Evolutionary conservation across 495 filamentous ascomycete species (phyloP).

Genomic region (Penicillium ucsense): DNA sequence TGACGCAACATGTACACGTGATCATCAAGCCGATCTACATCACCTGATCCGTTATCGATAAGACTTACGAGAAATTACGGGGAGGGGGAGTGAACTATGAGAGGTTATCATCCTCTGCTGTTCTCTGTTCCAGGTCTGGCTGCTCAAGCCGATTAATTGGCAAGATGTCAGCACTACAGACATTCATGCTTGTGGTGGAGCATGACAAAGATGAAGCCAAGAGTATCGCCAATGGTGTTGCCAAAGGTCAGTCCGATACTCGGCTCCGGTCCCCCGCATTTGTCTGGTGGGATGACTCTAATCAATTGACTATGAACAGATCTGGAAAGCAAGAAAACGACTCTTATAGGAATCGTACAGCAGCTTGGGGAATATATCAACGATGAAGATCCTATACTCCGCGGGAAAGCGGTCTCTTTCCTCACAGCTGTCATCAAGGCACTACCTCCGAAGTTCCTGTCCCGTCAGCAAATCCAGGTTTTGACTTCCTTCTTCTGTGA

Average conservation of each 20-base stretch:
- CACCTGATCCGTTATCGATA: conserved; percentile 22
- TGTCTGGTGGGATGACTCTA: conserved; percentile 5
- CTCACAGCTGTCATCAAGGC: conserved; percentile 54
- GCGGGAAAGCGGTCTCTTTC: conserved; percentile 59
- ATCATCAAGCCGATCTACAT: conserved; percentile 5
- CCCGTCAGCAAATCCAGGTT: conserved; percentile 56
- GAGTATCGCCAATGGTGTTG: conserved; percentile 46
- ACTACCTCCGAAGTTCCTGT: conserved; percentile 49
- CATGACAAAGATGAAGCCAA: conserved; percentile 51
- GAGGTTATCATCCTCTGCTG: conserved; percentile 1
- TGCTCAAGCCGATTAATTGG: conserved; percentile 12
- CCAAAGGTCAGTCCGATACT: conserved; percentile 36
- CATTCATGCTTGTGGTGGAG: conserved; percentile 56
- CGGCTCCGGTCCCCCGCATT: conserved; percentile 12
- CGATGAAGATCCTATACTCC: conserved; percentile 53
- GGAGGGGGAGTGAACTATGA: conserved; percentile 5
- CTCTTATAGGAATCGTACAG: conserved; percentile 57
- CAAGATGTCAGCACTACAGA: conserved; percentile 53
- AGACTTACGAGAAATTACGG: conserved; percentile 14
- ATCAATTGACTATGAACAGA: conserved; percentile 26
- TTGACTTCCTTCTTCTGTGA: conserved; percentile 51
- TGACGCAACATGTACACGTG: conserved; percentile 21
- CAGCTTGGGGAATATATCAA: conserved; percentile 62
- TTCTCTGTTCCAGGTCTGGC: conserved; percentile 3
- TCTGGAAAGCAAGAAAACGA: conserved; percentile 51